Evolutionary conservation across 805 yeast species (phyloP).

Genomic region (Myxozyma vanderwaltii): DNA sequence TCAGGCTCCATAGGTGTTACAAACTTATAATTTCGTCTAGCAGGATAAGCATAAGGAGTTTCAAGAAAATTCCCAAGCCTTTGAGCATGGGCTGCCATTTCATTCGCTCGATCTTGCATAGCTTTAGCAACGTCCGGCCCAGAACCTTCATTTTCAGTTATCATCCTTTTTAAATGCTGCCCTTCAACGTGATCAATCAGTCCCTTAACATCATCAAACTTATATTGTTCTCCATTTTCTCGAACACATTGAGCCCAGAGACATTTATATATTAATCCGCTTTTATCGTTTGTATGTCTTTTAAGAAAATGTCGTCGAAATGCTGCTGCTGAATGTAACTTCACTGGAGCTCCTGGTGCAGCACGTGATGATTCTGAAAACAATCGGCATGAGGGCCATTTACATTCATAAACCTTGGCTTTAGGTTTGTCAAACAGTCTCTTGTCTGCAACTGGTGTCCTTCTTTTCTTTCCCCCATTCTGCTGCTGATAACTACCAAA

Average conservation of each 20-base stretch:
- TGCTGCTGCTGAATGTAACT: not conserved
- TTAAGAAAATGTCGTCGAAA: not conserved
- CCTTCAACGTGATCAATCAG: constrained; percentile 3
- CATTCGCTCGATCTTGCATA: not conserved
- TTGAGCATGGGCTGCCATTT: not conserved
- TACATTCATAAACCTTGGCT: not conserved
- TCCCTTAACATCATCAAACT: constrained; percentile 1
- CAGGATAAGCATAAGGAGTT: constrained; percentile 19
- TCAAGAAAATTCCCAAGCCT: not conserved
- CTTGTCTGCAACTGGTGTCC: not conserved
- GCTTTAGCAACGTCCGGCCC: constrained; percentile 8
- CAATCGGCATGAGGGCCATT: constrained; percentile 1
- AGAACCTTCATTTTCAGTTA: constrained; percentile 4
- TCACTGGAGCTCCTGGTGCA: not conserved
- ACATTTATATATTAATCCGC: not conserved
- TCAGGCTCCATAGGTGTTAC: not conserved
- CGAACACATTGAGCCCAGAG: constrained; percentile 9
- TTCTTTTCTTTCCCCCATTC: not conserved
- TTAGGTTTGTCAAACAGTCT: not conserved
- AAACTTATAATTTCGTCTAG: not conserved
- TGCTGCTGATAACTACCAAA: not conserved
- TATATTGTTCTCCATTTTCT: not conserved
- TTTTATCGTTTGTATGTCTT: not conserved
- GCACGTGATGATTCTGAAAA: too few relatives aligned
- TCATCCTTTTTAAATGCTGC: constrained; percentile 5